Evolutionary conservation across 2,329 filamentous ascomycete genomes (phyloP).

Genomic region (Stagonosporopsis chrysanthemi): DNA sequence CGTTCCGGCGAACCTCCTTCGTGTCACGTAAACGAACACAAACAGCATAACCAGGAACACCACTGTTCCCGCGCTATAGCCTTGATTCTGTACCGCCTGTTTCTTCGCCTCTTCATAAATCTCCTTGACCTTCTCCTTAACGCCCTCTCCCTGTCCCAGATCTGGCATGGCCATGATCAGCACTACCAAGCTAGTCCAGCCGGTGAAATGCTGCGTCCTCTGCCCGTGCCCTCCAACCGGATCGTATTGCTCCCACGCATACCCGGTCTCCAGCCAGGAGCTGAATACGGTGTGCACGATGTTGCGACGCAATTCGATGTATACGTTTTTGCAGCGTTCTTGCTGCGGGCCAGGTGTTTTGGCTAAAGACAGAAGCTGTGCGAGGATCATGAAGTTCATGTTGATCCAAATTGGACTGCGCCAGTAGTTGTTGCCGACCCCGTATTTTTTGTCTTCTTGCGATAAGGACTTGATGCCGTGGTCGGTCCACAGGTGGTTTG

Average conservation of each 20-base stretch:
- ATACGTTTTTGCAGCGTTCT: constrained; percentile 73
- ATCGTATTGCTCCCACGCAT: constrained; percentile 97
- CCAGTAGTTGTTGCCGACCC: constrained; percentile 95
- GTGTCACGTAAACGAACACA: constrained; percentile 32
- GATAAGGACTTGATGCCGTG: constrained; percentile 87
- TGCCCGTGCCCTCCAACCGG: constrained; percentile 87
- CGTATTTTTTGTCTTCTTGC: constrained; percentile 78
- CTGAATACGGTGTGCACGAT: constrained; percentile 85
- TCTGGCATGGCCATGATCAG: constrained; percentile 96
- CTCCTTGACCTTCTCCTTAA: constrained; percentile 28
- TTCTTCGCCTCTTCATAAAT: constrained; percentile 34
- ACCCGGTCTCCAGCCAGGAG: constrained; percentile 88
- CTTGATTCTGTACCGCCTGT: constrained; percentile 26
- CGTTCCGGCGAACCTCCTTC: constrained; percentile 37
- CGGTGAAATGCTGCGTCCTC: constrained; percentile 92
- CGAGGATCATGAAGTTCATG: constrained; percentile 88
- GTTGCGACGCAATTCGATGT: constrained; percentile 78
- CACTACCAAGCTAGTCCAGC: constrained; percentile 93
- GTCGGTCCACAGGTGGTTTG: constrained; percentile 83
- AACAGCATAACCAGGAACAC: constrained; percentile 22
- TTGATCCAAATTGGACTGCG: constrained; percentile 93
- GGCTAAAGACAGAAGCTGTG: constrained; percentile 65
- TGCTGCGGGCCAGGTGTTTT: constrained; percentile 66
- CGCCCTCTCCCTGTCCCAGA: constrained; percentile 46
- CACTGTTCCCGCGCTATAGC: constrained; percentile 26